Base-by-base conservation (phyloP, 2,329 filamentous ascomycete species). In the Aspergillus quadricinctus region DNA sequence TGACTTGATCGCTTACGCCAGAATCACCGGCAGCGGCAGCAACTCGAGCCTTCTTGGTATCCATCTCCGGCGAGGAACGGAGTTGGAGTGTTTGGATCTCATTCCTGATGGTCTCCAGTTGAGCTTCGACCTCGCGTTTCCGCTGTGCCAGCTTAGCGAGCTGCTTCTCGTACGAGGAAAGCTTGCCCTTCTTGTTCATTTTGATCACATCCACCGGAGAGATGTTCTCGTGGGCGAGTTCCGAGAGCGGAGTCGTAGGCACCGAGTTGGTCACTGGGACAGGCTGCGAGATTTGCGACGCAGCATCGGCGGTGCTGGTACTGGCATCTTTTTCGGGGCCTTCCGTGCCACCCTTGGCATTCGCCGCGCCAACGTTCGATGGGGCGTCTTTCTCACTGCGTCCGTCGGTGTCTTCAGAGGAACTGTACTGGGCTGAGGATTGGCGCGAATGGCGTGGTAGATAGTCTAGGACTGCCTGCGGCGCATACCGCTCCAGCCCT, bases 401-500 rank as follows among this genome's bases (percentile, higher is more conserved):
- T 9, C 35, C 28, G 14, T 25, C 37, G n/a, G 43, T 43, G 19
- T 52, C 54, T 31, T 49, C 35, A 2, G 52, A 25, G 10, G 28
- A 19, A 10, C 28, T 49, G 37, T 54, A 19, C 25, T 53, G 37
- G 50, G 40, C 19, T 19, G 65, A 65, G 21, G 52, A 45, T 45
- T 59, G 56, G 40, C 51, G 57, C 37, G 62, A 56, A 35, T 69
- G 64, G 11, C 64, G 63, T 3, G 73, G 71, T 75, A 86, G 66
- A 69, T 79, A 75, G 72, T 79, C 59, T 64, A 80, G 31, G 69
- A 83, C 54, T 63, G 75, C 69, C 76, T 81, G 74, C 69, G 81
- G 74, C 72, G 83, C 69, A 69, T 77, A 65, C 69, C 79, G 66
- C 74, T 81, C 81, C 69, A 85, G 25, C 63, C 75, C 64, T 72